These are phyloP conservation scores for Yarrowia keelungensis DNA, from an alignment of 805 yeast species.

Conservation along the genomic window DNA sequence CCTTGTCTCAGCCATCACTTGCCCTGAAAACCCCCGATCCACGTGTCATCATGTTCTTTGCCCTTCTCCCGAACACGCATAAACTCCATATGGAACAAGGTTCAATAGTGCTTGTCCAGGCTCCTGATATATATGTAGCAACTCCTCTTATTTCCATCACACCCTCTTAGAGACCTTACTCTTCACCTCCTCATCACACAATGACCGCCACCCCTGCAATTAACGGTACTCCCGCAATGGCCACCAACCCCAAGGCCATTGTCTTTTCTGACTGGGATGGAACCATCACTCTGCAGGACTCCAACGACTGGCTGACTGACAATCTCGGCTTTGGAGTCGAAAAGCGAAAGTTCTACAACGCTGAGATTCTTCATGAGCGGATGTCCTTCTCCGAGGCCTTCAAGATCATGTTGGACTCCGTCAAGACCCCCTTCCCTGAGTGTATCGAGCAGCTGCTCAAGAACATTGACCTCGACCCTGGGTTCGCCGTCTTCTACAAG, in stretches of 20 bases:
- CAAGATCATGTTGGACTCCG: conserved; percentile 80
- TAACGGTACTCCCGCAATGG: conserved; percentile 45
- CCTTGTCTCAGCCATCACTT: too few relatives aligned
- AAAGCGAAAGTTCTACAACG: conserved; percentile 70
- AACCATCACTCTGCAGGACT: conserved; percentile 92
- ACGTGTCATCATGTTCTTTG: conserved; percentile 36
- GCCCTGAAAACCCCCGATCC: conserved; percentile 1
- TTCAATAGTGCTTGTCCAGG: conserved; percentile 29
- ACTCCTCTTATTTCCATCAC: conserved; percentile 11
- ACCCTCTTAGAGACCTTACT: not conserved
- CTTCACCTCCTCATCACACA: not conserved
- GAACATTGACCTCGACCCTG: conserved; percentile 83
- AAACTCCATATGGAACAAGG: conserved; percentile 37
- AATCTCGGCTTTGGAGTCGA: conserved; percentile 82
- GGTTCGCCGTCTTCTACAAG: conserved; percentile 78
- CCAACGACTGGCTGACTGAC: conserved; percentile 91
- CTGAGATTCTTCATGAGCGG: conserved; percentile 72
- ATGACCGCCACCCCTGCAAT: conserved; percentile 12
- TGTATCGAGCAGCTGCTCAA: conserved; percentile 73
- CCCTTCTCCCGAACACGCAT: conserved; percentile 10
- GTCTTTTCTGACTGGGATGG: conserved; percentile 99
- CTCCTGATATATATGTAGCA: conserved; percentile 30
- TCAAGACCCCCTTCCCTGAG: conserved; percentile 76
- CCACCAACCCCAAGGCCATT: conserved; percentile 64
- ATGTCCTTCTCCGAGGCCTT: conserved; percentile 77